These are phyloP conservation scores for Hibiscus tridactylites DNA, from an alignment of 345 rosid genomes.

Conservation along the genomic window DNA sequence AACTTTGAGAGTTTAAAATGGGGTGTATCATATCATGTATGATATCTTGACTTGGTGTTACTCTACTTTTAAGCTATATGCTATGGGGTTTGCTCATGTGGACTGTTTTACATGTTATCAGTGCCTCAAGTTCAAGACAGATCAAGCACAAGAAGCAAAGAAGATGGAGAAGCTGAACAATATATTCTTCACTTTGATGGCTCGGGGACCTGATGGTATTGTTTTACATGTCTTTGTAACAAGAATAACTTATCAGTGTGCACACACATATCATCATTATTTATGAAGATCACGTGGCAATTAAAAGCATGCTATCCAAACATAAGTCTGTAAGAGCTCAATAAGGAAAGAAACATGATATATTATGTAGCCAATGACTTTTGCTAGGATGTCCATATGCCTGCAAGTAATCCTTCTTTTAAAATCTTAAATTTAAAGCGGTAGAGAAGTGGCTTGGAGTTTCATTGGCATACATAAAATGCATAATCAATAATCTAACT, in stretches of 20 bases:
- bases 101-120: constrained; percentile 15
- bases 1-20: neutral
- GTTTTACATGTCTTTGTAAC: constrained; percentile 8
- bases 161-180: constrained; percentile 97
- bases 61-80: neutral
- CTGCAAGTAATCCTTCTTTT: neutral
- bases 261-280: neutral
- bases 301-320: neutral
- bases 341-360: neutral
- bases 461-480: neutral
- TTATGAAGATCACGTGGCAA: neutral
- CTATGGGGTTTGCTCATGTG: neutral
- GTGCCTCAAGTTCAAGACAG: constrained; percentile 99
- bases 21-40: neutral
- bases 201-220: constrained; percentile 89
- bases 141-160: constrained; percentile 95
- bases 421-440: neutral
- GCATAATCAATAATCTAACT: neutral
- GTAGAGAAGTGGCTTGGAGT: neutral
- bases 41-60: constrained; percentile 3
- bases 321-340: neutral
- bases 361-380: neutral
- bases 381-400: neutral
- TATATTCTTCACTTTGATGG: constrained; percentile 85
- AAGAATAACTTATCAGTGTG: neutral